Conservation (phyloP, 345 rosid species). For the Eucalyptus pauciflora region DNA sequence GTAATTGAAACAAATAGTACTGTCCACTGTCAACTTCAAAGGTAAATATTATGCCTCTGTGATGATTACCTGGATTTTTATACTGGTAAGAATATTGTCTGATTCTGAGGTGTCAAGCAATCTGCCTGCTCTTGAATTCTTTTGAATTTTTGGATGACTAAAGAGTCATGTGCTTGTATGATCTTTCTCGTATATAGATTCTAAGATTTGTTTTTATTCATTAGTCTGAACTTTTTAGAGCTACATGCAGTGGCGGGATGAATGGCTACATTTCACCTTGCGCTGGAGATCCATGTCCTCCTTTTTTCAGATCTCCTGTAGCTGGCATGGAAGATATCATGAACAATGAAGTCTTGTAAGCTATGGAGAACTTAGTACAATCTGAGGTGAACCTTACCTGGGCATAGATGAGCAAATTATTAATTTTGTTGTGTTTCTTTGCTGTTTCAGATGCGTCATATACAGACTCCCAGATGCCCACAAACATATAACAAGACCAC, state of each 20-base stretch:
- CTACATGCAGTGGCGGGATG: conserved; percentile 88
- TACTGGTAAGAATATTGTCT: background rate
- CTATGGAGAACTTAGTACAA: background rate
- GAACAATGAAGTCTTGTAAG: conserved; percentile 87
- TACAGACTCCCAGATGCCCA: conserved; percentile 74
- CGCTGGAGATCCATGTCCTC: conserved; percentile 67
- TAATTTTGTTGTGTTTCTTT: background rate
- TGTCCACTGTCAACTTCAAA: background rate
- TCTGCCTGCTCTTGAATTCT: background rate
- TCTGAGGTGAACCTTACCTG: background rate
- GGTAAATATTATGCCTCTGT: background rate
- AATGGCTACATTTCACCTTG: conserved; percentile 84
- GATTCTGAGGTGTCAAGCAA: background rate
- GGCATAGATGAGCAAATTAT: background rate
- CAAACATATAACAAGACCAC: conserved; percentile 46
- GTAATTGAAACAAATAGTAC: background rate
- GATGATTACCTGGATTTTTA: background rate
- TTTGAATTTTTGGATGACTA: background rate
- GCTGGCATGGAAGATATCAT: conserved; percentile 74
- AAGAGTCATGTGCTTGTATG: background rate
- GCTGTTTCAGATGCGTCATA: conserved; percentile 57
- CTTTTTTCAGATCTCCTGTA: conserved; percentile 71
- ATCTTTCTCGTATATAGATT: background rate
- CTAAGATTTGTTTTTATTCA: background rate
- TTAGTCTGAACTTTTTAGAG: conserved; percentile 28